A percentile compares a stretch with the other conserved stretches of the same genome.
Evolutionary conservation across 768 basidiomycete species (phyloP).

Genomic region (Xerocomus brunneocitrinus): DNA sequence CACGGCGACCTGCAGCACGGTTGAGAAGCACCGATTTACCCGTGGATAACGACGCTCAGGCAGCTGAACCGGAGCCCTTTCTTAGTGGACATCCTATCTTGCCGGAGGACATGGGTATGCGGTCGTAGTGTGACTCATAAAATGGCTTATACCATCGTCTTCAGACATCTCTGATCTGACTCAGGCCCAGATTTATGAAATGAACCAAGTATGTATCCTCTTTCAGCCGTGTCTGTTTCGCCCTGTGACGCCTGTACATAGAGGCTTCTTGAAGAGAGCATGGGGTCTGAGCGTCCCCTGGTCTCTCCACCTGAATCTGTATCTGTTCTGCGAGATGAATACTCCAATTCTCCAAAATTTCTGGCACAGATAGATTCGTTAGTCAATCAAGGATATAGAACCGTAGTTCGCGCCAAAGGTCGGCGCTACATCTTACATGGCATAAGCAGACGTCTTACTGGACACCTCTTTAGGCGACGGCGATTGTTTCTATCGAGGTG

Average conservation of each 20-base stretch:
- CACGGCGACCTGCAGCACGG: slow-evolving; percentile 14
- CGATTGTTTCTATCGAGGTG: slow-evolving; percentile 90
- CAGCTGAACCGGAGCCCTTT: slow-evolving; percentile 13
- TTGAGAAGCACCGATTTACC: slow-evolving; percentile 26
- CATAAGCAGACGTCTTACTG: not conserved
- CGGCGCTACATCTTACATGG: slow-evolving; percentile 21
- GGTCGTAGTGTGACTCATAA: not conserved
- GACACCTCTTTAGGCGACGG: slow-evolving; percentile 60
- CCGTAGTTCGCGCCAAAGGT: slow-evolving; percentile 71
- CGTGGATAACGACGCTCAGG: slow-evolving; percentile 7
- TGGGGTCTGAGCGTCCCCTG: slow-evolving; percentile 42
- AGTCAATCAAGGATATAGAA: slow-evolving; percentile 53
- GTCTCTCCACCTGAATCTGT: slow-evolving; percentile 53
- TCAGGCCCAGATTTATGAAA: slow-evolving; percentile 34
- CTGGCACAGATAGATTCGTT: slow-evolving; percentile 75
- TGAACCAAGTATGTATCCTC: slow-evolving; percentile 34
- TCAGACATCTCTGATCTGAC: slow-evolving; percentile 33
- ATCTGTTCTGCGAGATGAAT: slow-evolving; percentile 56
- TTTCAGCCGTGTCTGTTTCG: not conserved
- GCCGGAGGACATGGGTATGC: slow-evolving; percentile 29
- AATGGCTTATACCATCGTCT: not conserved
- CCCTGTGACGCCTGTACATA: slow-evolving; percentile 12
- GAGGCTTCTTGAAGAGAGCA: slow-evolving; percentile 39
- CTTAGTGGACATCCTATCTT: slow-evolving; percentile 28
- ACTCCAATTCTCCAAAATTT: slow-evolving; percentile 56